These are phyloP conservation scores for Radiomyces spectabilis DNA, from an alignment of 192 early-diverging fungal genomes.

Conservation along the genomic window DNA sequence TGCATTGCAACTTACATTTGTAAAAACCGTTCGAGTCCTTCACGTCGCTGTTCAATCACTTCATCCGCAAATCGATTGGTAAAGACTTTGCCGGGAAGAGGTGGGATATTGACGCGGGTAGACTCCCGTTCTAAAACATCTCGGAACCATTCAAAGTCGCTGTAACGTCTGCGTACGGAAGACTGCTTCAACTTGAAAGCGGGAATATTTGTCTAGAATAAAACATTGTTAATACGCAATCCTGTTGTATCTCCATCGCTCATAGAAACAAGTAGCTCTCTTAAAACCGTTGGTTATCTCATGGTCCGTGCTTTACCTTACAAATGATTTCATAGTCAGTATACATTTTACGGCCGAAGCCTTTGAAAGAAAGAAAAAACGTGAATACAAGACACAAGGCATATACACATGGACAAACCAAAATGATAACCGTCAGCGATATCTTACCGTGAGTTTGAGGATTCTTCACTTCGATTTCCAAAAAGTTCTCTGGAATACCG, in stretches of 20 bases:
- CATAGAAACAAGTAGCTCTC: not conserved
- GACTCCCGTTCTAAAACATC: constrained; percentile 88
- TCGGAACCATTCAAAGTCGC: constrained; percentile 97
- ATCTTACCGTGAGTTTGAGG: constrained; percentile 71
- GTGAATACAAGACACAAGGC: too few species aligned
- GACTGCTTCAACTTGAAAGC: constrained; percentile 84
- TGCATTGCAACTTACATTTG: constrained; percentile 67
- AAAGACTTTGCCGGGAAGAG: constrained; percentile 94
- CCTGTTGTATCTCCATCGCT: not conserved
- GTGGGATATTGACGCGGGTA: constrained; percentile 87
- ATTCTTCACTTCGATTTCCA: constrained; percentile 90
- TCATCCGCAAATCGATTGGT: constrained; percentile 92
- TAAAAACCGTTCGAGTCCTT: constrained; percentile 88
- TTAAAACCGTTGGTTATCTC: not conserved
- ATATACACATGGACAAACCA: too few species aligned
- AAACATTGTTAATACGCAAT: not conserved
- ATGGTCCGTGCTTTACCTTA: constrained; percentile 44
- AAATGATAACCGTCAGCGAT: not conserved
- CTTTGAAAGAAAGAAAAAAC: constrained; percentile 16
- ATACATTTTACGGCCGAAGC: constrained; percentile 74
- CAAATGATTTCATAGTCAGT: constrained; percentile 96
- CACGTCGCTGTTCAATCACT: constrained; percentile 84
- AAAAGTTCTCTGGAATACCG: constrained; percentile 92
- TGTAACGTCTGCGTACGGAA: constrained; percentile 85
- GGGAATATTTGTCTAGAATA: constrained; percentile 84